Evolutionary conservation across 2,329 filamentous ascomycete species (phyloP), one percentile per base, ranked within the genome.

Genomic region (Colletotrichum liaoningense): DNA sequence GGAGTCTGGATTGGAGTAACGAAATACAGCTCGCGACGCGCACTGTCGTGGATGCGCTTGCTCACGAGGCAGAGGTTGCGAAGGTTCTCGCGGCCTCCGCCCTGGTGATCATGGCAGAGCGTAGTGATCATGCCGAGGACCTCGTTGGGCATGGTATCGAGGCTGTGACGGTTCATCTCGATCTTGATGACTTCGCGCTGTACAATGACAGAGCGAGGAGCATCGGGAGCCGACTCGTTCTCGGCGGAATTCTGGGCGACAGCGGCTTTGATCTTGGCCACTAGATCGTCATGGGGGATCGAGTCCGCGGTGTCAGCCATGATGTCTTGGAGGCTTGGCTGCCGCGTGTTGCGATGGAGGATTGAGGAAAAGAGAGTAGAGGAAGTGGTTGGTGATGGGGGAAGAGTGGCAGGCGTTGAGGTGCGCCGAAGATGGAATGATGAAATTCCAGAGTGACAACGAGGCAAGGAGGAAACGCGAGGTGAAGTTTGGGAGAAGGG

Each of bases 121-220:
- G 26, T 26, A 22, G 38, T 58, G 58, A 72, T 54, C 22, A 30
- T 19, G n/a, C 22, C 26, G 11, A 68, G 12, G 12, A 72, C n/a
- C 58, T 72, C 69, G 30, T 63, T 63, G 26, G 69, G 69, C 52
- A 72, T 33, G 58, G 6, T 12, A 5, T 16, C 24, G 58, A 46
- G 38, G n/a, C 9, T 35, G 14, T 49, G 28, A 3, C 30, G 33
- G 1, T 42, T n/a, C 46, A 35, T 55, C 28, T 26, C 33, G 30
- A 2, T 22, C 38, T 42, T 5, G 38, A 42, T 19, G 38, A 8
- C 19, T 42, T 42, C 3, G 38, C 16, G 16, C 38, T 42, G 38
- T 7, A 19, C 16, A 19, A 42, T 65, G 22, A 4, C 24, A 2
- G 16, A 33, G 5, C 38, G 5, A 19, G 38, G 7, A 42, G 16